Evolutionary conservation across 2,329 filamentous ascomycete species (phyloP), one percentile per base, ranked within the genome.

Genomic region (Penicillium sp.): DNA sequence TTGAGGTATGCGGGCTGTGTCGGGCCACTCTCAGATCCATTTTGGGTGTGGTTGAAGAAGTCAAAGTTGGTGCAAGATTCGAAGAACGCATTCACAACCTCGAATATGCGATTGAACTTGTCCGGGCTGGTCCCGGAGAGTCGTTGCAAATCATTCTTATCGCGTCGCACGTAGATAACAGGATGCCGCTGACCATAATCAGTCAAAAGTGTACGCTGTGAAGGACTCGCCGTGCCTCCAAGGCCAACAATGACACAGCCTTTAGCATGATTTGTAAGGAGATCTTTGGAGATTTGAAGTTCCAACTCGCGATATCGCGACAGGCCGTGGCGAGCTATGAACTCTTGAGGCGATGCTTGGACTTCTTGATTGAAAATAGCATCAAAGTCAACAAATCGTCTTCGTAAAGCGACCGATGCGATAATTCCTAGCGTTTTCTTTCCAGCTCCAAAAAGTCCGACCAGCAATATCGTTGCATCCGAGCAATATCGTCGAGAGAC

Each of bases 361-460:
- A 55, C 85, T 80, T 63, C 39, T 35, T 59, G 50, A 10, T 57
- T 33, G 62, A 92, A 91, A 35, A 80, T 79, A 41, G 81, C 79
- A 60, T 91, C 88, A 41, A 86, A 81, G 56, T 91, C 89, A 54
- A 91, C 75, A 0, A 91, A 80, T 50, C 84, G 84, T 31, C 87
- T 80, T 55, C 84, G 83, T 73, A 90, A 85, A 50, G 87, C 87
- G 6, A 86, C 85, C 0, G 88, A 88, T 7, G 88, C 88, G 59
- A 92, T 89, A 50, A 92, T 83, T 13, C 87, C 89, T 9, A 92
- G 78, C 0, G 87, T 90, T 3, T 87, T 88, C 73, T 91, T 91
- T 22, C 89, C 89, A 19, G 87, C 84, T 6, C 89, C 89, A 18
- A 87, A 84, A 55, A 90, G 84, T 4, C 89, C 89, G 14, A 89